phyloP scores from a whole-genome alignment of 2,329 filamentous ascomycete genomes.

The Cryphonectria carpinicola region DNA sequence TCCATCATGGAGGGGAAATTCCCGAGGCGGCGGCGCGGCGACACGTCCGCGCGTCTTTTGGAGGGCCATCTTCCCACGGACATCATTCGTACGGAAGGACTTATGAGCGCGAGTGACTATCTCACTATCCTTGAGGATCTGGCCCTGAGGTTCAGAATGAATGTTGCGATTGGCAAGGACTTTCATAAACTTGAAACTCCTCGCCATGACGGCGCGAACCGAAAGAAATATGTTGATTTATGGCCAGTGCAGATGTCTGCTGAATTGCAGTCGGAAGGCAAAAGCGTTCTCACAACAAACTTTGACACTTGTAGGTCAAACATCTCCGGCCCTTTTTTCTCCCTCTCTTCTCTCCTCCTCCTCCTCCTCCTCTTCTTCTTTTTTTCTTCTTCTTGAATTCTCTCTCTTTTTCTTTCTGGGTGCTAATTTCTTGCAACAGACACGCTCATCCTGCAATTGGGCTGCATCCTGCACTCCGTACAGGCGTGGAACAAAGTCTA shows the following conservation, averaged over 20 bases:
- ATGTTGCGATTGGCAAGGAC: conserved; percentile 82
- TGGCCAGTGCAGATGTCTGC: conserved; percentile 96
- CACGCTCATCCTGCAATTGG: conserved; percentile 82
- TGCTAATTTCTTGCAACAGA: conserved; percentile 43
- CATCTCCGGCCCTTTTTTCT: not conserved
- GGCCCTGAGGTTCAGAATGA: conserved; percentile 75
- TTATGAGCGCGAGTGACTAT: conserved; percentile 74
- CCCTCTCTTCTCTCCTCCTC: too few species aligned
- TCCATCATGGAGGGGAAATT: not conserved
- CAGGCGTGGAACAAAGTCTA: conserved; percentile 78
- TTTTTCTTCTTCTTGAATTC: conserved; percentile 28
- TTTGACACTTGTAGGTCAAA: conserved; percentile 78
- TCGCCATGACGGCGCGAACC: conserved; percentile 56
- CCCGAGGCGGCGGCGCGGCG: conserved; percentile 48
- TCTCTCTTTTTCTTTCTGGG: conserved; percentile 7
- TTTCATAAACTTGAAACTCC: conserved; percentile 79
- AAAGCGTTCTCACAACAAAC: conserved; percentile 78
- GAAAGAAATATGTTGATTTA: conserved; percentile 81
- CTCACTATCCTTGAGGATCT: conserved; percentile 84
- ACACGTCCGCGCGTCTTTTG: conserved; percentile 60
- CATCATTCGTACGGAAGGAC: conserved; percentile 66
- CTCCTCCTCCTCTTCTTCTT: too few species aligned
- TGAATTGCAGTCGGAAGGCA: conserved; percentile 70
- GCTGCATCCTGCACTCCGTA: conserved; percentile 82
- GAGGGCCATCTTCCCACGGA: conserved; percentile 70